Base-by-base conservation (phyloP, 2,329 filamentous ascomycete genomes). In the Epichloe amarillans region DNA sequence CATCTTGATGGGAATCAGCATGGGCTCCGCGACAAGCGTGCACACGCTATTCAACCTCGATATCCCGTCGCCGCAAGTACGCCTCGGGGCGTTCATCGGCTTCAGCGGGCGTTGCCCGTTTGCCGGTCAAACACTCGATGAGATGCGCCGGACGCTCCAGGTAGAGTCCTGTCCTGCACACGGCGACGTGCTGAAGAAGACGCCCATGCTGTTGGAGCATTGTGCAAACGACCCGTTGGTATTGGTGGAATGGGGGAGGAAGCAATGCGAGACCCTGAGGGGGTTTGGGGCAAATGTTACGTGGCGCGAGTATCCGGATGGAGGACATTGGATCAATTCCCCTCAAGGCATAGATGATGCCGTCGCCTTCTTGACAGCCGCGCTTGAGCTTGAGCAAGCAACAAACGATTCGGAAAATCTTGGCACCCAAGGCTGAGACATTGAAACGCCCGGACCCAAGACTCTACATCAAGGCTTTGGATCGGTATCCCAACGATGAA, bases 1-100 rank as follows among this genome's bases (percentile, higher is more conserved):
- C 21, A 61, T 74, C 5, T 57, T 75, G 0, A 67, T 67, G 10
- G 72, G 73, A 0, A 72, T 75, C 46, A 72, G 71, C 50, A 69
- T 72, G 62, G 73, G 72, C n/a, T 69, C 62, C 2, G 69, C 72
- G 0, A 70, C 71, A 3, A 60, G 63, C 35, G 59, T 65, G 3
- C 66, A 68, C 40, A 59, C 64, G 3, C 54, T 73, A 1, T 58
- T 72, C 38, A 67, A 64, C 42, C 53, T 72, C 5, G 50, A 60
- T 2, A 47, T 64, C 11, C 44, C 33, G 1, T 12, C 30, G 0
- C 62, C 61, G 2, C 35, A 46, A 2, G 52, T 33, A 3, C 30
- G 54, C 7, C 53, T 64, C 1, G 60, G 58, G 3, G 69, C 64
- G 0, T 67, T 69, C 39, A 42, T 73, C 36, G 69, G 67, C 1